Base-by-base conservation (phyloP, 352 stramenopile species). In the Globisporangium canariense region DNA sequence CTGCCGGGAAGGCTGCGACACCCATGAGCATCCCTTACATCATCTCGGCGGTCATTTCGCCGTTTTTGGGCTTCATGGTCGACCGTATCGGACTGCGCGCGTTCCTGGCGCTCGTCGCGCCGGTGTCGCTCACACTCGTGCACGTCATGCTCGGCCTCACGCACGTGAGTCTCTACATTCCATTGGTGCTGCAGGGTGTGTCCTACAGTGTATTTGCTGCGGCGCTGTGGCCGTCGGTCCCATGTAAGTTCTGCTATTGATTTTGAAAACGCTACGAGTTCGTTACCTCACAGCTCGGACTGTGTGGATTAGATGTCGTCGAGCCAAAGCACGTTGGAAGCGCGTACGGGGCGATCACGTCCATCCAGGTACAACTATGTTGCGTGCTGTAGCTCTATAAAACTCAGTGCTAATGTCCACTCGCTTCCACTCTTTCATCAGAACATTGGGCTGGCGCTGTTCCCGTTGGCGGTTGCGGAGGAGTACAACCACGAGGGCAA, bases 11-110 rank as follows among this genome's bases (percentile, higher is more conserved):
- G 34, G 89, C 85, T 3, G 87, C 87, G 34, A 92, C 77, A 9
- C 79, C 94, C 5, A 98, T 98, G 91, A 94, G 80, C 20, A 91
- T 98, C 53, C 94, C 94, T 49, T 98, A 98, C 74, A 90, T 97
- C 43, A 96, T 98, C 50, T 97, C 90, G 40, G 92, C 90, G 36
- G 61, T 91, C 38, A 87, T 97, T 50, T 97, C 85, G 34, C 94
- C 93, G 36, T 89, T 97, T 62, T 71, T 98, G 1, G 94, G 93
- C 32, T 96, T 96, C 54, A 68, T 96, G 50, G 89, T 98, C 22
- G 94, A 98, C 62, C 85, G 77, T 30, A 82, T 97, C 59, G 94
- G 94, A 13, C 62, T 92, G 38, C 86, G 91, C 20, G 92, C 91
- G 11, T 62, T 94, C 51, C 73, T 98, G 40, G 88, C 89, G 38